Base-by-base conservation (phyloP, 2,329 filamentous ascomycete genomes). In the Domatiomyces catenatus region DNA sequence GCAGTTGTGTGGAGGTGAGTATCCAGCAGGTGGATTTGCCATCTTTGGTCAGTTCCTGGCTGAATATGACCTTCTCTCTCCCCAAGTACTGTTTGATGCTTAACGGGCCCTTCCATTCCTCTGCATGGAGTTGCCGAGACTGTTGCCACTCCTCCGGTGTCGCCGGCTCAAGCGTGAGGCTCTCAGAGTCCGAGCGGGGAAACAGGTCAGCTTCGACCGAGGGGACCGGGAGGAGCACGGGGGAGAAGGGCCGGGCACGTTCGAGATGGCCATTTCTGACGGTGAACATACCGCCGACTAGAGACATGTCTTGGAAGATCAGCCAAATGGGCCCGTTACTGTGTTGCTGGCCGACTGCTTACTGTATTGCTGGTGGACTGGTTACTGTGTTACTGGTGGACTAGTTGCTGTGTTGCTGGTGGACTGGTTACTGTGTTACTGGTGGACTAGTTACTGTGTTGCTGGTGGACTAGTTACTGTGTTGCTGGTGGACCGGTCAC, bases 11-110 rank as follows among this genome's bases (percentile, higher is more conserved):
- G 57, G 79, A 73, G 15, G 80, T 71, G 18, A 83, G 65, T 48
- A 80, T 71, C 79, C 79, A 83, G 52, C 71, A 71, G 2, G 74
- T 79, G 50, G 81, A 69, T 1, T 71, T 72, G 26, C 74, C 76
- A 51, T 79, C 69, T 51, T 66, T 69, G 24, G 74, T 77, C 50
- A 80, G 63, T 2, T 68, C 65, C 57, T 77, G 74, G 42, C 67
- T 62, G 42, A 68, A 62, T 5, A 83, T 70, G 46, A 70, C 62
- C 18, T 71, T 64, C 62, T 83, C 79, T 47, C 79, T 75, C 12
- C 70, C 69, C 20, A 81, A 68, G 58, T 82, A 83, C 43, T 74
- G 68, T 22, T 76, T 68, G 2, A 75, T 53, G 10, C 70, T 67
- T 18, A 83, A 64, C 0, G 72, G 69, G 3, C 79, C 79, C 49